phyloP scores from a whole-genome alignment of 176 grass and related monocot genomes.

The Bolboschoenus planiculmis region DNA sequence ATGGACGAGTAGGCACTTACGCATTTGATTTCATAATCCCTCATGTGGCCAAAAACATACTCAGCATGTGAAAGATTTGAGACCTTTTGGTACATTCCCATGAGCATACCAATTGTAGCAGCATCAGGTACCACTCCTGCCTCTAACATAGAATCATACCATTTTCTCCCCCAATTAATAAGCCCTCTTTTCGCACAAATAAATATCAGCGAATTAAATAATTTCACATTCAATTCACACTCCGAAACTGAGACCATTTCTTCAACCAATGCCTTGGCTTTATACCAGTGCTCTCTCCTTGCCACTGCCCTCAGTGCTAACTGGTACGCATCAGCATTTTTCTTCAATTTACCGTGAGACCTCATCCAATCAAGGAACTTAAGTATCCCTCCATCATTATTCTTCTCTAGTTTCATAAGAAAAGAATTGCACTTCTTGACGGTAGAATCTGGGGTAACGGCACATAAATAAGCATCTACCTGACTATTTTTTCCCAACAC shows the following conservation, averaged over 20 bases:
- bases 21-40: conserved; percentile 49
- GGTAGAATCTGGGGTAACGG: conserved; percentile 32
- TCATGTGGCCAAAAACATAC: conserved; percentile 61
- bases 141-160: conserved; percentile 67
- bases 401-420: conserved; percentile 57
- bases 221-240: conserved; percentile 48
- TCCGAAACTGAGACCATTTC: conserved; percentile 53
- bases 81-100: conserved; percentile 81
- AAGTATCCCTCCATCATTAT: conserved; percentile 47
- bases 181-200: conserved; percentile 72
- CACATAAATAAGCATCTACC: conserved; percentile 25
- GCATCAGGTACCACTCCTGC: conserved; percentile 53
- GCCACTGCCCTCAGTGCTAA: conserved; percentile 63
- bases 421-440: conserved; percentile 62
- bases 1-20: conserved; percentile 66
- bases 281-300: conserved; percentile 80
- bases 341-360: conserved; percentile 49
- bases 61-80: conserved; percentile 49
- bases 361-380: conserved; percentile 86
- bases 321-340: conserved; percentile 61
- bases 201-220: conserved; percentile 77
- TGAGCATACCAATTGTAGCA: conserved; percentile 82
- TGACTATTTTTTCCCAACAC: conserved; percentile 6
- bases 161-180: conserved; percentile 70
- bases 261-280: conserved; percentile 45